Evolutionary conservation across 805 yeast genomes (phyloP).

Genomic region (Wickerhamiella shivajii): DNA sequence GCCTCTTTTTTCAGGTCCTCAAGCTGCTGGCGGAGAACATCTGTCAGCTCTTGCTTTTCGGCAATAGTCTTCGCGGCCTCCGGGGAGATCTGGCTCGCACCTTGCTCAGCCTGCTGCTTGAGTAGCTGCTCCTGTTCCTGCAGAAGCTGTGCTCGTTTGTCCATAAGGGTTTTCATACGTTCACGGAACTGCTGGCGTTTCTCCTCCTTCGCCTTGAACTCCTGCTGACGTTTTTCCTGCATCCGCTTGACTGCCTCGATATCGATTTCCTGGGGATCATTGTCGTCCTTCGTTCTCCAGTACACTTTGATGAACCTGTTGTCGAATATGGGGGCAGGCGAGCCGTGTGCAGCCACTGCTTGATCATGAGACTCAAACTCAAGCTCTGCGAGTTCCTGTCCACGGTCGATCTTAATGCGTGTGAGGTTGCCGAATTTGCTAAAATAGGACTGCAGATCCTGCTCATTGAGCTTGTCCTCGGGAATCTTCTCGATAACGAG

Average conservation of each 20-base stretch:
- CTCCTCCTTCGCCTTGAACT: slow-evolving; percentile 28
- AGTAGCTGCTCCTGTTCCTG: slow-evolving; percentile 27
- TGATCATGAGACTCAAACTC: slow-evolving; percentile 26
- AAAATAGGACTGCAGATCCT: slow-evolving; percentile 25
- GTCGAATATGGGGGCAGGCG: slow-evolving; percentile 32
- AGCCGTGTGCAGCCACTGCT: slow-evolving; percentile 32
- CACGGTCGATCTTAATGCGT: slow-evolving; percentile 21
- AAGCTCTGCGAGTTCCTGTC: slow-evolving; percentile 27
- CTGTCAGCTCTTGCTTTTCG: slow-evolving; percentile 17
- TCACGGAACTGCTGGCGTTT: slow-evolving; percentile 25
- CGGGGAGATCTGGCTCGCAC: slow-evolving; percentile 5
- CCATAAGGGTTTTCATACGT: slow-evolving; percentile 24
- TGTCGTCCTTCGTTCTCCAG: slow-evolving; percentile 23
- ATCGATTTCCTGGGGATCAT: slow-evolving; percentile 21
- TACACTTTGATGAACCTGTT: slow-evolving; percentile 36
- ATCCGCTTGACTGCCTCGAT: slow-evolving; percentile 26
- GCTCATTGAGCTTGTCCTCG: slow-evolving; percentile 28
- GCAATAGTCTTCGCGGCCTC: no score
- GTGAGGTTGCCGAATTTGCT: slow-evolving; percentile 29
- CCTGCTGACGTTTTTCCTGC: slow-evolving; percentile 30
- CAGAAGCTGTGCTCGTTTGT: slow-evolving; percentile 26
- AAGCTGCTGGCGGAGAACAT: slow-evolving; percentile 22
- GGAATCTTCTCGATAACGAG: slow-evolving; percentile 34
- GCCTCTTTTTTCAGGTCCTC: slow-evolving; percentile 19
- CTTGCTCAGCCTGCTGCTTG: slow-evolving; percentile 16